A percentile compares a stretch with the other conserved stretches of the same genome.
These are phyloP conservation scores for Rhizopogon sp. DNA, from an alignment of 768 basidiomycete genomes.

Conservation along the genomic window DNA sequence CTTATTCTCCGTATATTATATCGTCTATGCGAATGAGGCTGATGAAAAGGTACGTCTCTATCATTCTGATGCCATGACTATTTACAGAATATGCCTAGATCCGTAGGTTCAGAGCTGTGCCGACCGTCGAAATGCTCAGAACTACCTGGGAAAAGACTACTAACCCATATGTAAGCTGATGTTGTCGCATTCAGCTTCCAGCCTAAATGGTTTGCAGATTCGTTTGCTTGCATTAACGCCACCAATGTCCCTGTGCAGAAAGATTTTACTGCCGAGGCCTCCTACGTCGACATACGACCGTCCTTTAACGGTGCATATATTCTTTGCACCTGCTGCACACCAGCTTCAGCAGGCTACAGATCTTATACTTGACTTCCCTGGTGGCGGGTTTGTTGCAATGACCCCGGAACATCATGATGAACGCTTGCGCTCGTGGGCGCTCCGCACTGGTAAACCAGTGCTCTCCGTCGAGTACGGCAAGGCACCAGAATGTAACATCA, in stretches of 20 bases:
- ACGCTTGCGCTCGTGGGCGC: conserved; percentile 82
- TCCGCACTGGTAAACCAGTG: conserved; percentile 70
- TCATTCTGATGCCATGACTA: neutral
- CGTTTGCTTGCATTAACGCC: conserved; percentile 56
- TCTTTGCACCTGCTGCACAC: conserved; percentile 65
- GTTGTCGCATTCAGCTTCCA: conserved; percentile 7
- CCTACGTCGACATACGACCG: conserved; percentile 68
- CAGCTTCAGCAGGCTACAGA: conserved; percentile 68
- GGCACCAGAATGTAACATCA: conserved; percentile 81
- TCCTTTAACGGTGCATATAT: conserved; percentile 80
- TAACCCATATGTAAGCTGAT: conserved; percentile 75
- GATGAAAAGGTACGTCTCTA: conserved; percentile 82
- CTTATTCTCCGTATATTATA: conserved; percentile 85
- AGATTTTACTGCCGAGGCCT: conserved; percentile 82
- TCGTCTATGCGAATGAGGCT: conserved; percentile 81
- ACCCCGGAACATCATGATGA: conserved; percentile 96
- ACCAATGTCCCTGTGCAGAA: conserved; percentile 56
- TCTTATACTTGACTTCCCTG: conserved; percentile 88
- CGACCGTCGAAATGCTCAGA: conserved; percentile 94
- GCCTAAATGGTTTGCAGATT: conserved; percentile 40
- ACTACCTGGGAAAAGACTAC: conserved; percentile 95
- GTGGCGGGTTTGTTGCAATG: conserved; percentile 97
- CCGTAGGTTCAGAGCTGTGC: conserved; percentile 85
- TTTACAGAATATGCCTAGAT: conserved; percentile 46
- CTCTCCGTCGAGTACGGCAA: conserved; percentile 93